These are phyloP conservation scores for Hyphopichia pseudoburtonii DNA, from an alignment of 1,139 yeast genomes.

Conservation along the genomic window DNA sequence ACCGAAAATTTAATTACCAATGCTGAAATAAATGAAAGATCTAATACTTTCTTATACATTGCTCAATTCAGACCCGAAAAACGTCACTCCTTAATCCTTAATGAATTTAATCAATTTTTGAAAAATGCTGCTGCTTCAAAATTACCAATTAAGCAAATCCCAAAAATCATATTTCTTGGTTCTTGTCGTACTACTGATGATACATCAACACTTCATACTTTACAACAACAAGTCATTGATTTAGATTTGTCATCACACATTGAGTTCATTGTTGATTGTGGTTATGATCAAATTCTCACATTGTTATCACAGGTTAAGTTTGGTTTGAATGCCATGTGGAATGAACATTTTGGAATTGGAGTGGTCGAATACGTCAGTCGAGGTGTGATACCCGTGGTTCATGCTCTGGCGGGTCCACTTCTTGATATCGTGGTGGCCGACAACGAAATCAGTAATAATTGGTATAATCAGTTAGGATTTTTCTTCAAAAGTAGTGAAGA, in stretches of 20 bases:
- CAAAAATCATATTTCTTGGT: slow-evolving; percentile 74
- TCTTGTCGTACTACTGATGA: slow-evolving; percentile 77
- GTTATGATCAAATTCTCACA: slow-evolving; percentile 60
- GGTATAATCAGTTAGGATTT: slow-evolving; percentile 61
- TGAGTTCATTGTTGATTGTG: slow-evolving; percentile 73
- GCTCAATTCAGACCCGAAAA: slow-evolving; percentile 98
- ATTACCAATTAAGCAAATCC: slow-evolving; percentile 24
- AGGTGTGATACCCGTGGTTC: slow-evolving; percentile 86
- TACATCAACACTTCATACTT: slow-evolving; percentile 51
- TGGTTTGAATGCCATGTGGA: slow-evolving; percentile 98
- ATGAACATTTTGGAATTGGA: slow-evolving; percentile 98
- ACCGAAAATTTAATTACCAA: slow-evolving; percentile 45
- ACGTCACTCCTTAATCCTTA: slow-evolving; percentile 71
- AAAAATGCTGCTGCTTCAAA: slow-evolving; percentile 17
- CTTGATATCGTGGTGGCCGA: slow-evolving; percentile 66
- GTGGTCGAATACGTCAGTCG: slow-evolving; percentile 91
- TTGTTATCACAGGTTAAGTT: slow-evolving; percentile 61
- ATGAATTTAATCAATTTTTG: slow-evolving; percentile 59
- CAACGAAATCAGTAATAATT: slow-evolving; percentile 18
- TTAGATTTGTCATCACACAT: slow-evolving; percentile 51
- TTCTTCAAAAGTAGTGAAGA: slow-evolving; percentile 60
- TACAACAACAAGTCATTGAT: slow-evolving; percentile 47
- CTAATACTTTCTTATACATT: slow-evolving; percentile 64
- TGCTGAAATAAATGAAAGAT: slow-evolving; percentile 10
- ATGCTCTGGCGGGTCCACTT: slow-evolving; percentile 90